A percentile compares a stretch with the other conserved stretches of the same genome.
These are phyloP conservation scores for Entamoeba invadens DNA, from an alignment of 208 protist genomes.

Conservation along the genomic window DNA sequence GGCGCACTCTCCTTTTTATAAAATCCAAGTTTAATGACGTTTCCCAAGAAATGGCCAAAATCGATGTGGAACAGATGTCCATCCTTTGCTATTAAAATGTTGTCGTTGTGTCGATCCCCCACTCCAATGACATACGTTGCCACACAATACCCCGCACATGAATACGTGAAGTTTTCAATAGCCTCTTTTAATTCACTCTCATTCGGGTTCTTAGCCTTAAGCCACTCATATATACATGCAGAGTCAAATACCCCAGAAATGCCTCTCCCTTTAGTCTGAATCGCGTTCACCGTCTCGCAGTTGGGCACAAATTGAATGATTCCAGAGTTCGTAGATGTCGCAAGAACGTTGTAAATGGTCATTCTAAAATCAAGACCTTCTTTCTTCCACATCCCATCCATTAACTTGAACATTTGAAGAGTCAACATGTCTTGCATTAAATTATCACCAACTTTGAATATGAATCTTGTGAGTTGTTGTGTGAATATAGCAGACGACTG, in stretches of 20 bases:
- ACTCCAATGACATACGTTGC: slow-evolving; percentile 72
- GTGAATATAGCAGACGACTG: background rate
- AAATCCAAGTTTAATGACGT: slow-evolving; percentile 74
- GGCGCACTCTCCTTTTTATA: slow-evolving; percentile 70
- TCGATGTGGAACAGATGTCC: slow-evolving; percentile 69
- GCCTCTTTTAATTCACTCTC: background rate
- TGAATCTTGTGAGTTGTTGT: background rate
- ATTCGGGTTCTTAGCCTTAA: background rate
- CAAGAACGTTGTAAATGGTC: slow-evolving; percentile 43
- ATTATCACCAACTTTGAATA: slow-evolving; percentile 41
- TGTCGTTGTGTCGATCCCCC: slow-evolving; percentile 52
- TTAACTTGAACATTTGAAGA: slow-evolving; percentile 48
- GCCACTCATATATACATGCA: background rate
- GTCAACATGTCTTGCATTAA: slow-evolving; percentile 52
- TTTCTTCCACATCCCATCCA: slow-evolving; percentile 42
- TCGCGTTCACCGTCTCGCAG: slow-evolving; percentile 41
- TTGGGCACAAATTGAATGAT: slow-evolving; percentile 54
- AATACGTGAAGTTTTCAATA: slow-evolving; percentile 62
- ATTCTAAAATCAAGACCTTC: slow-evolving; percentile 39
- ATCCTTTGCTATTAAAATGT: slow-evolving; percentile 50
- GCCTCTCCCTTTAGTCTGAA: slow-evolving; percentile 16
- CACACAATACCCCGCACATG: slow-evolving; percentile 71
- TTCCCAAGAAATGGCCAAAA: slow-evolving; percentile 81
- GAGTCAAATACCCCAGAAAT: background rate
- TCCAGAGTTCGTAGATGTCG: slow-evolving; percentile 48